Base-by-base conservation (phyloP, 352 stramenopile genomes). In the Plasmopara halstedii region DNA sequence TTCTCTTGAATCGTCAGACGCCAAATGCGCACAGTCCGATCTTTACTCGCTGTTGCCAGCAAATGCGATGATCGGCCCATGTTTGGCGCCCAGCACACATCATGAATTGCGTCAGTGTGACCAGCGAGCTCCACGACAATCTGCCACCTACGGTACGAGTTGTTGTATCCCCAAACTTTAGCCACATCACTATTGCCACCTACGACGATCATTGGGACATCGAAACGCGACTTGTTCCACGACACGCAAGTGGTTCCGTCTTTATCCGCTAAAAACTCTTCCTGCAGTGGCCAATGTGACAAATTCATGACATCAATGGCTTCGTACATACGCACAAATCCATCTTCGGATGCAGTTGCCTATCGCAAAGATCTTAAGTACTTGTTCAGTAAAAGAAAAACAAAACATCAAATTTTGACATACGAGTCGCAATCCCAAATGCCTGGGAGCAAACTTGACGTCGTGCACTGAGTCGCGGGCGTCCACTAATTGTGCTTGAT, bases 51-150 rank as follows among this genome's bases (percentile, higher is more conserved):
- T 4, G 83, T 95, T 0, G 92, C 92, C 55, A 99, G 83, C 25
- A 95, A 75, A 62, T 99, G 94, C 60, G 90, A 89, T 26, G 79
- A 89, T 17, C 82, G 77, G 6, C 94, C 95, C 57, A 98, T 95
- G 70, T 97, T 97, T 6, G 95, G 92, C 27, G 95, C 94, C 95
- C 95, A 99, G 46, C 82, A 86, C 25, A 98, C 93, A 70, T 98
- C 94, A 59, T 97, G 78, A 39, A 98, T 95, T 38, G 85, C 76
- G 43, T 93, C 77, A 20, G 69, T 66, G 42, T 97, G 88, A 31
- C 82, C 85, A 25, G 67, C 62, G 2, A 98, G 72, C 62, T 92
- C 75, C 0, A 79, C 73, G 6, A 88, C 65, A 33, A 91, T 63
- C 37, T 96, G 66, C 89, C 92, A 97, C 37, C 73, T 71, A 25